Evolutionary conservation across 139 green algal genomes (phyloP).

Genomic region (Nannochloris sp.): DNA sequence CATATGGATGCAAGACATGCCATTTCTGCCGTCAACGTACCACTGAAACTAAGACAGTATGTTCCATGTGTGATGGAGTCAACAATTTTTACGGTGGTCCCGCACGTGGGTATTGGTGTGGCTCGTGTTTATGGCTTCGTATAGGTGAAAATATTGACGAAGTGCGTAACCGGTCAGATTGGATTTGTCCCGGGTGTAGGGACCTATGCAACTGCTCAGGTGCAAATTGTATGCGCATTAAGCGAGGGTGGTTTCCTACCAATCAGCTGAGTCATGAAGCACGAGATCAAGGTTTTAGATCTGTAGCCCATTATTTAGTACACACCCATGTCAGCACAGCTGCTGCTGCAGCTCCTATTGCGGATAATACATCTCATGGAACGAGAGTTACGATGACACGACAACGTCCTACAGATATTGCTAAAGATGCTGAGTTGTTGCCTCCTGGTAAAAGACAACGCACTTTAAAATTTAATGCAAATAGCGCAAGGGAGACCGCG

Average conservation of each 20-base stretch:
- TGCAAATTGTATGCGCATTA: slow-evolving; percentile 35
- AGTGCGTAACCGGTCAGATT: slow-evolving; percentile 19
- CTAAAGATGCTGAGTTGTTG: no score
- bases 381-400: no score
- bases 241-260: slow-evolving; percentile 30
- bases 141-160: slow-evolving; percentile 60
- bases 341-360: slow-evolving; percentile 18
- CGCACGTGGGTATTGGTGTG: slow-evolving; percentile 39
- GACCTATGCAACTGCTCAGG: slow-evolving; percentile 63
- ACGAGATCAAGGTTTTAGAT: slow-evolving; percentile 38
- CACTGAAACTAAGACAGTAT: slow-evolving; percentile 42
- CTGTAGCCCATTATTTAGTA: slow-evolving; percentile 60
- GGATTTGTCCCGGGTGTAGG: slow-evolving; percentile 50
- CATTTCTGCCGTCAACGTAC: slow-evolving; percentile 66
- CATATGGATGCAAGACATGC: slow-evolving; percentile 40
- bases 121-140: slow-evolving; percentile 43
- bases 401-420: no score
- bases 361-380: no score
- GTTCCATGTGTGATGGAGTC: slow-evolving; percentile 30
- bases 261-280: slow-evolving; percentile 46
- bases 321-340: slow-evolving; percentile 39
- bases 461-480: no score
- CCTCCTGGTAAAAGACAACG: no score
- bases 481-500: no score
- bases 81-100: slow-evolving; percentile 21